phyloP scores from a whole-genome alignment of 306 rosid genomes.

The Luffa acutangula region DNA sequence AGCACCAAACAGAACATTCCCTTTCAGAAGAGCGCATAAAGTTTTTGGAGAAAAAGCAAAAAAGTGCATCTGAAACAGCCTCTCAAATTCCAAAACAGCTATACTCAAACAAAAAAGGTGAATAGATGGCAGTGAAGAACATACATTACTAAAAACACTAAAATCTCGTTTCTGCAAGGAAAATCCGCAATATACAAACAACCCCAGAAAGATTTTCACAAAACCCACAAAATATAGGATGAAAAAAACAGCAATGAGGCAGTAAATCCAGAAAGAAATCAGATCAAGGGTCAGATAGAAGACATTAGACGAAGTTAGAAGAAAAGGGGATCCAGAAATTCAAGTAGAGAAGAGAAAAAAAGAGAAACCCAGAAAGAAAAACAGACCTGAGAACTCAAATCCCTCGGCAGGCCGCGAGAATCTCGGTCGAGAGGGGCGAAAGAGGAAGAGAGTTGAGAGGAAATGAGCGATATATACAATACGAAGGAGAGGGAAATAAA shows the following conservation, averaged over 20 bases:
- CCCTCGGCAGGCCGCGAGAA: conserved; percentile 34
- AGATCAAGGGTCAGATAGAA: neutral
- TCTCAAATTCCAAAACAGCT: neutral
- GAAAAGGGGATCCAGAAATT: neutral
- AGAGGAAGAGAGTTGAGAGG: conserved; percentile 1
- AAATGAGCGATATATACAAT: neutral
- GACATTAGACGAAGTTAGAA: neutral
- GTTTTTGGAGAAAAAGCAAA: neutral
- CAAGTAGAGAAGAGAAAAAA: neutral
- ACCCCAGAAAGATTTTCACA: neutral
- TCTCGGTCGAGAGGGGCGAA: conserved; percentile 14
- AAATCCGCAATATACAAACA: neutral
- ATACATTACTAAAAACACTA: neutral
- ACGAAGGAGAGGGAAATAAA: neutral
- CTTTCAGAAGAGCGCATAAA: neutral
- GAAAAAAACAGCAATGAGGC: neutral
- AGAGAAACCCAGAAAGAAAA: conserved; percentile 26
- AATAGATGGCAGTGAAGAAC: neutral
- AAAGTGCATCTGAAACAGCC: neutral
- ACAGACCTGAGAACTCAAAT: conserved; percentile 32
- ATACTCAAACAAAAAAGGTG: neutral
- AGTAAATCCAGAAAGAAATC: neutral
- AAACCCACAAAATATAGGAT: neutral
- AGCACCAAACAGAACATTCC: neutral
- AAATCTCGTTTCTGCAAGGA: neutral